These are phyloP conservation scores for Plantago coronopus DNA, from an alignment of 305 asterid genomes.

Conservation along the genomic window DNA sequence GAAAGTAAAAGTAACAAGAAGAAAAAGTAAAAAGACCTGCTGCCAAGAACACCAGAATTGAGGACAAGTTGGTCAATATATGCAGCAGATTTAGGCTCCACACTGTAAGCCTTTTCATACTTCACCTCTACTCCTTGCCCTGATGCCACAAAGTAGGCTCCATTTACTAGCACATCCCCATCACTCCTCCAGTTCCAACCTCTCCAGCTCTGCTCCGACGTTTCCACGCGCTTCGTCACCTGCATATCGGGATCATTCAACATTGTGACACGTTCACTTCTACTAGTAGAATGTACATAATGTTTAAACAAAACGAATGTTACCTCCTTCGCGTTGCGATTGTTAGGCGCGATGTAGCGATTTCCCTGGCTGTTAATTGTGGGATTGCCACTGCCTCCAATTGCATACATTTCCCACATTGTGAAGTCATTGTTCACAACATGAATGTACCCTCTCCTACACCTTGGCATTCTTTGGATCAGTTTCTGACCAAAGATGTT, in stretches of 20 bases:
- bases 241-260: conserved; percentile 16
- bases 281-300: neutral
- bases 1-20: neutral
- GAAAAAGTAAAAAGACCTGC: conserved; percentile 43
- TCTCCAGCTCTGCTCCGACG: conserved; percentile 60
- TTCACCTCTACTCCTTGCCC: conserved; percentile 79
- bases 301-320: no score
- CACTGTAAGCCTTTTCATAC: conserved; percentile 91
- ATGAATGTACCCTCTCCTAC: conserved; percentile 86
- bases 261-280: neutral
- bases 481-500: conserved; percentile 68
- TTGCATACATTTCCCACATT: conserved; percentile 97
- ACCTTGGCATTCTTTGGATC: conserved; percentile 93
- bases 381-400: conserved; percentile 97
- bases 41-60: conserved; percentile 81
- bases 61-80: conserved; percentile 69
- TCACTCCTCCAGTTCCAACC: conserved; percentile 99
- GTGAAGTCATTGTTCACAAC: conserved; percentile 91
- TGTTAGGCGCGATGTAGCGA: conserved; percentile 73
- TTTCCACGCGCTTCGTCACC: conserved; percentile 84
- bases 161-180: conserved; percentile 87
- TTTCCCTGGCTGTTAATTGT: conserved; percentile 97
- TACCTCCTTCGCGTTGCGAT: conserved; percentile 89
- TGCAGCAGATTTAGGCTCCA: conserved; percentile 87
- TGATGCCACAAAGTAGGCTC: conserved; percentile 88